Base-by-base conservation (phyloP, 2,329 filamentous ascomycete genomes). In the Sordariomycetes sp. region DNA sequence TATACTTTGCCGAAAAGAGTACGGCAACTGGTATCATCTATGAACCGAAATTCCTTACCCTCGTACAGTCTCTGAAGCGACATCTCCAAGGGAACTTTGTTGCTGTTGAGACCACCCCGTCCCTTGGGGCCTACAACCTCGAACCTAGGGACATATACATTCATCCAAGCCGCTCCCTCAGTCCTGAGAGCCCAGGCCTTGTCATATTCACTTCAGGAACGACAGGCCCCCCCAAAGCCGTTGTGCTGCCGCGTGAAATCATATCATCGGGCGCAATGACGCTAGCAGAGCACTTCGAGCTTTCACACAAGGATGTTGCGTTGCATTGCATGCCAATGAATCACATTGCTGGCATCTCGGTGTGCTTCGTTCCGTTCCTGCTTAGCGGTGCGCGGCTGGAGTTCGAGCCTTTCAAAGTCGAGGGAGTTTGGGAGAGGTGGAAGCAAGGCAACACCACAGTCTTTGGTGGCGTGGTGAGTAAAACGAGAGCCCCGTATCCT, bases 371-470 rank as follows among this genome's bases (percentile, higher is more conserved):
- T 25, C 23, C 23, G 9, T 25, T 25, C n/a, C 23, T 25, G n/a
- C 23, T 25, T 25, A 9, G 23, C 9, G 23, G 23, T 25, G 23
- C 23, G 9, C n/a, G 23, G 9, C 23, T 25, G n/a, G 23, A 25
- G n/a, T 25, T 25, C 23, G 23, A 25, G 23, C 23, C 23, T n/a
- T 25, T 25, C n/a, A 25, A 25, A 9, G 23, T 25, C 23, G 23
- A 25, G 23, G 9, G 23, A 9, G 23, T 25, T n/a, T 33, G 32
- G 32, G 32, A 33, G 20, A 11, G 32, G 9, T 33, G 32, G 32
- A 12, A 14, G 11, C 20, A 19, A 12, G 32, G 32, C 19, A 17
- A 18, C 11, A 9, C 19, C 12, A 33, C 32, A 20, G 32, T 33
- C 14, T 33, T 33, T 17, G 14, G n/a, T 10, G 32, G 32, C n/a